Base-by-base conservation (phyloP, 208 protist genomes). In the Wallacemonas sp. region DNA sequence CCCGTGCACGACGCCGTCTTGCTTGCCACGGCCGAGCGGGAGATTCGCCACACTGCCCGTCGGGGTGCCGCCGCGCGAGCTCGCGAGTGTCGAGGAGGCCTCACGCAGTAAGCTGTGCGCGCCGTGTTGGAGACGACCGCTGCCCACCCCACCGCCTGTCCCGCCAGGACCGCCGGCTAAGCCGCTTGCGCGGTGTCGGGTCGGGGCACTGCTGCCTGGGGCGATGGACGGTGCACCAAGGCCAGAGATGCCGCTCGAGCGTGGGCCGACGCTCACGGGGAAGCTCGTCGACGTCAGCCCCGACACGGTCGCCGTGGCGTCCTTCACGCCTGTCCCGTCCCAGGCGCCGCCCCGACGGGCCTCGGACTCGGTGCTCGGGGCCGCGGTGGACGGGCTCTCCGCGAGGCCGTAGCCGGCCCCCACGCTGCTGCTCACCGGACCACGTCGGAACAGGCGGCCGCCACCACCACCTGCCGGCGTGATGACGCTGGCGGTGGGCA, bases 121-220 rank as follows among this genome's bases (percentile, higher is more conserved):
- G 48, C 48, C 48, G 26, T 55, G 1, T 7, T 55, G 48, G 8
- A 55, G 48, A n/a, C 48, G 48, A 10, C 48, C 26, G 18, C 48
- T 55, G 48, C 48, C 26, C 48, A 32, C 26, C 8, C 48, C 11
- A 55, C n/a, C 48, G 0, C 44, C 22, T 7, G 44, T 50, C 12
- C n/a, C 44, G 44, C 20, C 49, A 18, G 16, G 7, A 5, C 22
- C 48, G 4, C 25, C 18, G 22, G 48, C n/a, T 10, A 59, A 42
- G 12, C 52, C 52, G 20, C 52, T 59, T 3, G 20, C 52, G 22
- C 52, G 52, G 32, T 59, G 52, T 2, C 52, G 52, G 20, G 52
- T 26, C 14, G 52, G 52, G 31, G 39, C 29, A n/a, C 52, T 59
- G 20, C 52, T 59, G 20, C 18, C 10, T 3, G 12, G 52, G 3